These are phyloP conservation scores for Cunninghamia lanceolata DNA, from an alignment of 75 land plant species.

Conservation along the genomic window DNA sequence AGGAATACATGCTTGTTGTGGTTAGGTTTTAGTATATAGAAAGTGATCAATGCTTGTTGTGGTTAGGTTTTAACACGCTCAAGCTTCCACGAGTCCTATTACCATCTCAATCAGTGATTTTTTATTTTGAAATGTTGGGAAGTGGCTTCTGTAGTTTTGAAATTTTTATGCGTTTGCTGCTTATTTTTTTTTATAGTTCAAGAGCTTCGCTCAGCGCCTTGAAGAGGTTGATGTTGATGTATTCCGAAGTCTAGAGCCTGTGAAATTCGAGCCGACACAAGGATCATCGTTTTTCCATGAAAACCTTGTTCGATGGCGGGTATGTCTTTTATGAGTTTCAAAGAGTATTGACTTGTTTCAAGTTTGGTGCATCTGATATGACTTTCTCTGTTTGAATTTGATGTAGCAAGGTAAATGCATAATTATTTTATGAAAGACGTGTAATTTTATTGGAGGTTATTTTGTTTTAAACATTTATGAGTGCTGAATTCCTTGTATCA, in stretches of 20 bases:
- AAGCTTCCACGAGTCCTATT: neutral
- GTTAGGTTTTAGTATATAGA: neutral
- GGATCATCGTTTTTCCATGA: constrained; percentile 87
- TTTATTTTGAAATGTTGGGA: neutral
- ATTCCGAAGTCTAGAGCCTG: constrained; percentile 61
- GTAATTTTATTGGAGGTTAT: neutral
- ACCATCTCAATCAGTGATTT: neutral
- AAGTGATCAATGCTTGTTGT: neutral
- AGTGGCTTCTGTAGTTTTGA: neutral
- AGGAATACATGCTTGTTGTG: neutral
- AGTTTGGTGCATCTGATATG: neutral
- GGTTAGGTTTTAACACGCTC: neutral
- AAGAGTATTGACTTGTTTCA: neutral
- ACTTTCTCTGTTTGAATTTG: neutral
- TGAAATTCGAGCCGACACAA: constrained; percentile 66
- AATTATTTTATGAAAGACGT: neutral
- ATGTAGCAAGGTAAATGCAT: neutral
- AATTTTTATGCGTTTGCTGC: neutral
- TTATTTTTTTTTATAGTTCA: constrained; percentile 45
- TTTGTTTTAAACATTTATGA: neutral
- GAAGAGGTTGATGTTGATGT: constrained; percentile 82
- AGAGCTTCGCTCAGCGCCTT: constrained; percentile 66
- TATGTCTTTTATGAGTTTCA: constrained; percentile 16
- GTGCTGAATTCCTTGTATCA: neutral
- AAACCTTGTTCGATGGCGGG: constrained; percentile 72